phyloP scores from a whole-genome alignment of 2,329 filamentous ascomycete genomes.

The Penicillium sp. region DNA sequence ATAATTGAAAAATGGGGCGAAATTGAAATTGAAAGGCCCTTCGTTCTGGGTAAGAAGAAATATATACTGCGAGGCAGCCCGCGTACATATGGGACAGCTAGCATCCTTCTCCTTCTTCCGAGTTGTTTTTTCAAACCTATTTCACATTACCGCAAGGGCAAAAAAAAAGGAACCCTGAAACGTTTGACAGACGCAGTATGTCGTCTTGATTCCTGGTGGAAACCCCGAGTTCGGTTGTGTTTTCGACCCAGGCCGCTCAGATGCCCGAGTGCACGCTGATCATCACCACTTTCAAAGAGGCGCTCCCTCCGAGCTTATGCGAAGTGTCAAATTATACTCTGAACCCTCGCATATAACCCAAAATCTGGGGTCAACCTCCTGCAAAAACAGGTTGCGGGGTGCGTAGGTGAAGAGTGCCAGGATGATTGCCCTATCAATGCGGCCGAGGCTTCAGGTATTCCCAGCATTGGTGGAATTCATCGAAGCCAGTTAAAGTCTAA shows the following conservation, averaged over 20 bases:
- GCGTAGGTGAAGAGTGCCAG: not conserved
- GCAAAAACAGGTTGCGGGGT: constrained; percentile 1
- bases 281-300: constrained; percentile 16
- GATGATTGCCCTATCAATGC: not conserved
- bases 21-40: no score
- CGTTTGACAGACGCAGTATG: no score
- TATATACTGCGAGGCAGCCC: no score
- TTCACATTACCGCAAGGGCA: no score
- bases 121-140: no score
- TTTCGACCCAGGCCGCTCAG: not conserved
- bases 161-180: no score
- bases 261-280: constrained; percentile 4
- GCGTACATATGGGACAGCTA: no score
- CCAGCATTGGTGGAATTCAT: not conserved
- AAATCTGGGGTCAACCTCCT: not conserved
- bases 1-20: no score
- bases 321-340: not conserved
- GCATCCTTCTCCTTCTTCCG: no score
- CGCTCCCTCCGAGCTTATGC: constrained; percentile 2
- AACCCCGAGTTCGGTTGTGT: no score
- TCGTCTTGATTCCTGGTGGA: no score
- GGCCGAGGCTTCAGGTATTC: not conserved
- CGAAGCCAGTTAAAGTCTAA: not conserved
- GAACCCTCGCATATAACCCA: not conserved
- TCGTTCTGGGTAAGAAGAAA: no score